Conservation (phyloP, 2,329 filamentous ascomycete genomes). For the Leptographium procerum region DNA sequence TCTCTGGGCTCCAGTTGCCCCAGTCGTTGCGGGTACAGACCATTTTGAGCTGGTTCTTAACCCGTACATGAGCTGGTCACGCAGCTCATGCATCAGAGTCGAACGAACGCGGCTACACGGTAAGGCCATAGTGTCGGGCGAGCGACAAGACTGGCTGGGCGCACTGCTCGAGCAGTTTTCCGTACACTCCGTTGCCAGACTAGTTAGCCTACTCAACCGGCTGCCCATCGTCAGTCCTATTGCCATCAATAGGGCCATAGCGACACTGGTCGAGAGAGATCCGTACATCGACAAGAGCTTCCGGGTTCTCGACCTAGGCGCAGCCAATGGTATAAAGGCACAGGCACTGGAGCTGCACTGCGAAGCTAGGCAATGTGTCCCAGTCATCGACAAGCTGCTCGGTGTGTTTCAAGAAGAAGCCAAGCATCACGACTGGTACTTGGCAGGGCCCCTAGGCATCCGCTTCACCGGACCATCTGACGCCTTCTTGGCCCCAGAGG, state of each 20-base stretch:
- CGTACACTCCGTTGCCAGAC: conserved; percentile 10
- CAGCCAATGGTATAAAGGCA: conserved; percentile 15
- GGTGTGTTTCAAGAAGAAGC: conserved; percentile 12
- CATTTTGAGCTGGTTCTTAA: conserved; percentile 18
- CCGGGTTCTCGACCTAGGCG: conserved; percentile 16
- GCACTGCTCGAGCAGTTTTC: conserved; percentile 13
- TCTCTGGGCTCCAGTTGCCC: conserved; percentile 12
- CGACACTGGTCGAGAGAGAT: conserved; percentile 13
- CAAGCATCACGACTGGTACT: conserved; percentile 12
- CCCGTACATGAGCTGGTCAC: conserved; percentile 13
- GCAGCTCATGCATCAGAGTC: conserved; percentile 12
- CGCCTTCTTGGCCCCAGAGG: conserved; percentile 15
- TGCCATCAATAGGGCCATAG: conserved; percentile 14
- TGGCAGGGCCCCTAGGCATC: conserved; percentile 16
- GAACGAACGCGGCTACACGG: conserved; percentile 10
- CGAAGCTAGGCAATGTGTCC: conserved; percentile 12
- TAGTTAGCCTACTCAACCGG: conserved; percentile 12
- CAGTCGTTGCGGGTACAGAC: conserved; percentile 10
- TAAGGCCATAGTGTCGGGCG: conserved; percentile 8
- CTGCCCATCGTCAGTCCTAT: conserved; percentile 12
- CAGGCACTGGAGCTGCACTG: conserved; percentile 15
- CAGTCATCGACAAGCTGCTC: conserved; percentile 13
- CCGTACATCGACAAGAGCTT: conserved; percentile 17
- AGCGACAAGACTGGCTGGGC: conserved; percentile 13
- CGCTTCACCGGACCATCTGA: conserved; percentile 13